Evolutionary conservation across 2,329 filamentous ascomycete species (phyloP).

Genomic region (Aspergillus quadrilineatus): DNA sequence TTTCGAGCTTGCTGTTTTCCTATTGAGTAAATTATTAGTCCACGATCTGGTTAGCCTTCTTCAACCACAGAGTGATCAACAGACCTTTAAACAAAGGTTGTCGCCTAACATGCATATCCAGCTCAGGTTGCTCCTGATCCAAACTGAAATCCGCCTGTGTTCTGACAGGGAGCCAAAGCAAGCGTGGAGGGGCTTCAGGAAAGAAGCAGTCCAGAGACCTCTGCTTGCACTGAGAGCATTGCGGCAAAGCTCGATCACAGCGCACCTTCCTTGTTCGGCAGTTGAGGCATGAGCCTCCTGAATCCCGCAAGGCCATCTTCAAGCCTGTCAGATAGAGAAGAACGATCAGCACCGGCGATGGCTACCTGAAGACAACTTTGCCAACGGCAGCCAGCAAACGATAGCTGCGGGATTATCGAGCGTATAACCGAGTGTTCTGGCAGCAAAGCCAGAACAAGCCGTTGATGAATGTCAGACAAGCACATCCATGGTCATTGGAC

Average conservation of each 20-base stretch:
- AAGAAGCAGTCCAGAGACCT: slow-evolving; percentile 1
- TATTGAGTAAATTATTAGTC: background rate
- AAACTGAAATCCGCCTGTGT: background rate
- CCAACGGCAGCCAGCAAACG: background rate
- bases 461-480: background rate
- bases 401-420: background rate
- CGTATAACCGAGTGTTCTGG: background rate
- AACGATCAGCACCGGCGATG: background rate
- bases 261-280: slow-evolving; percentile 13
- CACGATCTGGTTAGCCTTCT: background rate
- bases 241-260: slow-evolving; percentile 7
- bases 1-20: background rate
- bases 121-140: background rate
- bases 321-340: background rate
- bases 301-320: background rate
- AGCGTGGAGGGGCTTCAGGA: background rate
- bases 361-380: background rate
- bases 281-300: slow-evolving; percentile 3
- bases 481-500: background rate
- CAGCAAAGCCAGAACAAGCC: background rate
- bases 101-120: slow-evolving; percentile 7
- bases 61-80: background rate
- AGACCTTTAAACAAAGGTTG: background rate
- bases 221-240: slow-evolving; percentile 4
- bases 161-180: slow-evolving; percentile 9